Conservation (phyloP, 345 rosid species). For the Psidium guajava region DNA sequence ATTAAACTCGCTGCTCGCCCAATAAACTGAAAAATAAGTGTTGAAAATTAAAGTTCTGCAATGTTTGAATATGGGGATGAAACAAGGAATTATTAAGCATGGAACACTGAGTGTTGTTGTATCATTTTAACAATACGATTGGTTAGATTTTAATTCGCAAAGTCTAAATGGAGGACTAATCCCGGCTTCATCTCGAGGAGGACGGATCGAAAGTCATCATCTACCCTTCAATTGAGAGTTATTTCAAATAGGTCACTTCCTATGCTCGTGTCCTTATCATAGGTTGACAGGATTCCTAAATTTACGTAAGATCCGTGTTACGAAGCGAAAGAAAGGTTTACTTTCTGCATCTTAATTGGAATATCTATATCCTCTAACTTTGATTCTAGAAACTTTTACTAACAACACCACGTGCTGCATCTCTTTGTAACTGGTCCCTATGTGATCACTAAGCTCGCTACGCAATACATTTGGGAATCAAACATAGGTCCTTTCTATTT, state of each 20-base stretch:
- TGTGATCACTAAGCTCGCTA: fast-evolving
- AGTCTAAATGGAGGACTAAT: neutral
- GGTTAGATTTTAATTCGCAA: neutral
- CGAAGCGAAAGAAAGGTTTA: neutral
- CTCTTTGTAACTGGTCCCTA: neutral
- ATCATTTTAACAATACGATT: too few species aligned
- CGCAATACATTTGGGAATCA: neutral
- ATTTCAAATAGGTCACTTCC: neutral
- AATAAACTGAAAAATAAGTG: too few species aligned
- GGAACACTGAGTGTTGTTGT: too few species aligned
- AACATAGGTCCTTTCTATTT: neutral
- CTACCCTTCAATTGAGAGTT: neutral
- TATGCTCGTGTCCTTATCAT: too few species aligned
- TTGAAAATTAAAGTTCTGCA: too few species aligned
- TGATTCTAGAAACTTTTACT: neutral
- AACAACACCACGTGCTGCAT: neutral
- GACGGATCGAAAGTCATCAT: neutral
- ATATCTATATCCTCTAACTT: neutral
- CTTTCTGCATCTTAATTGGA: neutral
- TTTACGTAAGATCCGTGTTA: too few species aligned
- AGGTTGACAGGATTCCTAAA: too few species aligned
- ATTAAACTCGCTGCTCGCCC: too few species aligned
- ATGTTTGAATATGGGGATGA: too few species aligned
- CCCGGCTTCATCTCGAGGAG: neutral
- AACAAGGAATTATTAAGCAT: too few species aligned